These are phyloP conservation scores for Solanum rostratum DNA, from an alignment of 257 asterid genomes.

Conservation along the genomic window DNA sequence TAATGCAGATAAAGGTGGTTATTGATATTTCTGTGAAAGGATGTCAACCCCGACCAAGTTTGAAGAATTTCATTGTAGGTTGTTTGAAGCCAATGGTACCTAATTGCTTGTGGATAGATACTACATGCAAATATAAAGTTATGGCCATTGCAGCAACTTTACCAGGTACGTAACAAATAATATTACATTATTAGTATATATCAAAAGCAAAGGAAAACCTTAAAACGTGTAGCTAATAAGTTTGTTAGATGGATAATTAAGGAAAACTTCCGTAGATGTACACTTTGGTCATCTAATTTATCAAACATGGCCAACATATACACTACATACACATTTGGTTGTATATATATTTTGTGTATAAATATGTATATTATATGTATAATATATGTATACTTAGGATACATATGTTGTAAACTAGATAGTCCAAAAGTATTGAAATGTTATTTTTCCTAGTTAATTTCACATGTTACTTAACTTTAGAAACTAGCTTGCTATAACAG, in stretches of 20 bases:
- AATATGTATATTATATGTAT: too few species aligned
- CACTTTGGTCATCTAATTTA: too few species aligned
- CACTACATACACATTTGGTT: neutral
- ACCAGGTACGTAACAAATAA: neutral
- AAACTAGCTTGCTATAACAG: neutral
- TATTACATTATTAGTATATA: neutral
- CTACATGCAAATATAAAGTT: neutral
- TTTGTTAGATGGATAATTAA: too few species aligned
- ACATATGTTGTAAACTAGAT: neutral
- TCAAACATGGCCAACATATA: too few species aligned
- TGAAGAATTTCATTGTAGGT: conserved; percentile 27
- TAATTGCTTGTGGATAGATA: neutral
- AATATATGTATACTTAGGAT: too few species aligned
- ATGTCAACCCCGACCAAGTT: conserved; percentile 21
- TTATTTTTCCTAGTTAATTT: neutral
- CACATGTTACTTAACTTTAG: neutral
- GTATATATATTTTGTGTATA: too few species aligned
- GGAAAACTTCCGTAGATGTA: neutral
- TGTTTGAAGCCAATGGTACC: conserved; percentile 12
- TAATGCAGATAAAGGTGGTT: conserved; percentile 48
- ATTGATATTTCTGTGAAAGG: conserved; percentile 27
- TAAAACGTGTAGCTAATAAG: neutral
- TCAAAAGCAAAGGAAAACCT: neutral
- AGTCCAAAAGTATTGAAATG: neutral
- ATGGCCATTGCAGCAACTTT: neutral